Percentiles rank a stretch among this genome's conserved stretches.
Evolutionary conservation across 2,329 filamentous ascomycete species (phyloP).

Genomic region (Zymoseptoria brevis): DNA sequence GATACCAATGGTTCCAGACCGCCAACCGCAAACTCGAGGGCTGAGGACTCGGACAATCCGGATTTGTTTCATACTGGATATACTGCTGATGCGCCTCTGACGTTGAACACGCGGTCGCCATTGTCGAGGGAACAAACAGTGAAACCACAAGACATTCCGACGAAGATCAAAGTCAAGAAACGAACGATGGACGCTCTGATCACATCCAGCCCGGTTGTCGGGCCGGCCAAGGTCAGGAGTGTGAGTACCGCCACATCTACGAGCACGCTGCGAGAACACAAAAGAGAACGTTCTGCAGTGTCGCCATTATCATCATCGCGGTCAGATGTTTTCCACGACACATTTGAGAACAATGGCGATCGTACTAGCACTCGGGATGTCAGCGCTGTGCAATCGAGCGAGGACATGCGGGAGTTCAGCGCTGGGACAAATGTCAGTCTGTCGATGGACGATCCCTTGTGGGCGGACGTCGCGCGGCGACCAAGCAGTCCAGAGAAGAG

Average conservation of each 20-base stretch:
- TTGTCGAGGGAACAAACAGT: constrained; percentile 40
- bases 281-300: constrained; percentile 13
- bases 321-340: constrained; percentile 1
- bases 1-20: constrained; percentile 19
- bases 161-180: constrained; percentile 35
- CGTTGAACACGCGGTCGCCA: constrained; percentile 45
- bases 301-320: constrained; percentile 17
- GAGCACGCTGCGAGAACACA: constrained; percentile 14
- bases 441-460: constrained; percentile 20
- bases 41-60: constrained; percentile 33
- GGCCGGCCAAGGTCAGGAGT: neutral
- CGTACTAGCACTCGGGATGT: constrained; percentile 25
- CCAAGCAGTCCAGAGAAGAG: constrained; percentile 19
- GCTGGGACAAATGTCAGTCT: constrained; percentile 17
- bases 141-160: constrained; percentile 31
- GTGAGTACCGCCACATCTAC: constrained; percentile 9
- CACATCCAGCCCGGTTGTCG: neutral
- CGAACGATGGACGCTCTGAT: constrained; percentile 15
- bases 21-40: constrained; percentile 18
- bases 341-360: constrained; percentile 12
- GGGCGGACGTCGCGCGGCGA: constrained; percentile 17
- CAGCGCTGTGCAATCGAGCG: constrained; percentile 5
- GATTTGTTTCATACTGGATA: constrained; percentile 69
- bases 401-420: constrained; percentile 22
- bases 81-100: constrained; percentile 64